Evolutionary conservation across 2,329 filamentous ascomycete genomes (phyloP).

Genomic region (Monilinia fructigena): DNA sequence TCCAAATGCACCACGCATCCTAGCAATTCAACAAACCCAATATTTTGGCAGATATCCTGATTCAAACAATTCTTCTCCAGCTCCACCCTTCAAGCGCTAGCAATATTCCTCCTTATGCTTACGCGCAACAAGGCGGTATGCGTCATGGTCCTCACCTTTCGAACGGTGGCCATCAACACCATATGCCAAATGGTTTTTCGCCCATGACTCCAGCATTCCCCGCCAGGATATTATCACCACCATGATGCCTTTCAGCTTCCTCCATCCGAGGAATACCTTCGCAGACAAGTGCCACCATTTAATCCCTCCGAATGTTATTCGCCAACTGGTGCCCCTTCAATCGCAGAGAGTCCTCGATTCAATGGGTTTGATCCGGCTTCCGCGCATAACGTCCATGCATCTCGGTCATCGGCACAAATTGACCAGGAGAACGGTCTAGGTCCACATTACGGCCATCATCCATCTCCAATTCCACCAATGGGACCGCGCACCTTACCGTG

Average conservation of each 20-base stretch:
- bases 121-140: conserved; percentile 26
- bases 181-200: conserved; percentile 36
- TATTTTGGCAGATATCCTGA: conserved; percentile 57
- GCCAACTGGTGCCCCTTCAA: conserved; percentile 37
- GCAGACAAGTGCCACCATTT: conserved; percentile 38
- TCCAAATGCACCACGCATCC: conserved; percentile 51
- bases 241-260: conserved; percentile 32
- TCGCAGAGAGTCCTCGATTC: conserved; percentile 30
- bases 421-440: conserved; percentile 42
- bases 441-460: conserved; percentile 43
- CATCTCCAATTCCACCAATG: conserved; percentile 44
- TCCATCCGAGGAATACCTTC: conserved; percentile 31
- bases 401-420: conserved; percentile 54
- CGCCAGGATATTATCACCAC: conserved; percentile 32
- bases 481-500: conserved; percentile 25
- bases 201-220: conserved; percentile 33
- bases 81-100: conserved; percentile 52
- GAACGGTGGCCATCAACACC: conserved; percentile 34
- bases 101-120: conserved; percentile 42
- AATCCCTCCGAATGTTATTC: conserved; percentile 41
- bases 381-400: conserved; percentile 61
- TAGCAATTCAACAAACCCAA: conserved; percentile 56
- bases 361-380: conserved; percentile 52
- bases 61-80: conserved; percentile 59
- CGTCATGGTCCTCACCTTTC: conserved; percentile 31